phyloP scores from a whole-genome alignment of 768 basidiomycete species.

The Termitomyces sp. region DNA sequence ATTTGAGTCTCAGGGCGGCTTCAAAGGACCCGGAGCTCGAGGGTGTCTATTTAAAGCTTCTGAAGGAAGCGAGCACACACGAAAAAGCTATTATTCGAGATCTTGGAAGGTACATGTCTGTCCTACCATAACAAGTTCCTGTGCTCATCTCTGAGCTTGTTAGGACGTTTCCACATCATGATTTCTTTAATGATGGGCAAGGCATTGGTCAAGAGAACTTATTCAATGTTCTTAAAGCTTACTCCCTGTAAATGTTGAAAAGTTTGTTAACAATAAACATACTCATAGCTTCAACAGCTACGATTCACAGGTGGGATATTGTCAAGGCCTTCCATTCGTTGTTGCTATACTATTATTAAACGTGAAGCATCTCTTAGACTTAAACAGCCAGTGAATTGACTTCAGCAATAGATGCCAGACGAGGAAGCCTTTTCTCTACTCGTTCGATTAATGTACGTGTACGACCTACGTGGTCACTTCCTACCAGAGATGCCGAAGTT shows the following conservation, averaged over 20 bases:
- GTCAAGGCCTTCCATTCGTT: slow-evolving; percentile 95
- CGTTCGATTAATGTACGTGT: slow-evolving; percentile 92
- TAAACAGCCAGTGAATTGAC: slow-evolving; percentile 4
- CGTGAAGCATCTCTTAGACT: slow-evolving; percentile 36
- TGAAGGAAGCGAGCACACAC: slow-evolving; percentile 82
- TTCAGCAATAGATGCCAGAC: slow-evolving; percentile 82
- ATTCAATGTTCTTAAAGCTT: slow-evolving; percentile 97
- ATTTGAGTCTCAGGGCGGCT: slow-evolving; percentile 57
- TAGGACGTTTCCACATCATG: slow-evolving; percentile 95
- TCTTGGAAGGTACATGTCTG: slow-evolving; percentile 60
- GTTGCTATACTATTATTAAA: slow-evolving; percentile 91
- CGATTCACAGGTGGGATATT: slow-evolving; percentile 93
- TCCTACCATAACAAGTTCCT: slow-evolving; percentile 3
- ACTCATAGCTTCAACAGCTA: slow-evolving; percentile 40
- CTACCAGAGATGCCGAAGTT: slow-evolving; percentile 99
- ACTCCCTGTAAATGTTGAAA: slow-evolving; percentile 65
- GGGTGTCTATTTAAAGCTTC: slow-evolving; percentile 67
- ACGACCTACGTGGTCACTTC: slow-evolving; percentile 94
- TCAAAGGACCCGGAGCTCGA: slow-evolving; percentile 90
- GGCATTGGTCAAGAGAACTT: slow-evolving; percentile 96
- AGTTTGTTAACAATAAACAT: not conserved
- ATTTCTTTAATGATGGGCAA: slow-evolving; percentile 90
- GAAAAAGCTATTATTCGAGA: slow-evolving; percentile 95
- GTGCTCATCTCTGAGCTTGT: not conserved
- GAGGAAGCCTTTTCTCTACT: slow-evolving; percentile 97